These are phyloP conservation scores for Scenedesmus sp. DNA, from an alignment of 163 green algal species.

Conservation along the genomic window DNA sequence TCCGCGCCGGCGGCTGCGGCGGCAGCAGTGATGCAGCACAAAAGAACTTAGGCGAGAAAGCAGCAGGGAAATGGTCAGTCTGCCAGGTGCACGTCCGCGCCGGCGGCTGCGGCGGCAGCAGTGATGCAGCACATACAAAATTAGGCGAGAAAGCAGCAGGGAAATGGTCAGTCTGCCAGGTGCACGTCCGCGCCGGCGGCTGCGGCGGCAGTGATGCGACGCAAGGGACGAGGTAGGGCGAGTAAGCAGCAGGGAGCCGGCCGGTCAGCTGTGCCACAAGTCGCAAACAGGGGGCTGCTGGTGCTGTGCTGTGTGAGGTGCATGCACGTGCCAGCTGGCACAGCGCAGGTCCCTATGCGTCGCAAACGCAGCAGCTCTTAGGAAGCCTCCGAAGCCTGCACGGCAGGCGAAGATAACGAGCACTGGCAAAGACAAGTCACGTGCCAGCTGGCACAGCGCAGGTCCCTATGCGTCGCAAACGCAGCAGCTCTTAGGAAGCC, in stretches of 20 bases:
- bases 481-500: too few relatives aligned
- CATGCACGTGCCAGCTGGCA: too few relatives aligned
- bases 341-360: too few relatives aligned
- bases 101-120: neutral
- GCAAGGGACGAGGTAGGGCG: neutral
- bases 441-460: too few relatives aligned
- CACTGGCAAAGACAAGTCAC: too few relatives aligned
- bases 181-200: neutral
- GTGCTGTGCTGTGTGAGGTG: too few relatives aligned
- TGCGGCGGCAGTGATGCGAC: neutral
- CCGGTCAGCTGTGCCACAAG: neutral
- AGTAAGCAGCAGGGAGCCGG: neutral
- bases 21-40: neutral
- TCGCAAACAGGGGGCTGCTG: too few relatives aligned
- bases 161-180: neutral
- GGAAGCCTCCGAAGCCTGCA: too few relatives aligned
- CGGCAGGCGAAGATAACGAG: too few relatives aligned
- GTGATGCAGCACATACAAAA: neutral
- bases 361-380: too few relatives aligned
- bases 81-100: too few relatives aligned
- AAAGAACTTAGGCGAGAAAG: neutral
- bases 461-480: too few relatives aligned
- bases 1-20: conserved; percentile 47
- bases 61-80: neutral
- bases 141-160: neutral